phyloP scores from a whole-genome alignment of 768 basidiomycete genomes.

The Boletellus ananiceps region DNA sequence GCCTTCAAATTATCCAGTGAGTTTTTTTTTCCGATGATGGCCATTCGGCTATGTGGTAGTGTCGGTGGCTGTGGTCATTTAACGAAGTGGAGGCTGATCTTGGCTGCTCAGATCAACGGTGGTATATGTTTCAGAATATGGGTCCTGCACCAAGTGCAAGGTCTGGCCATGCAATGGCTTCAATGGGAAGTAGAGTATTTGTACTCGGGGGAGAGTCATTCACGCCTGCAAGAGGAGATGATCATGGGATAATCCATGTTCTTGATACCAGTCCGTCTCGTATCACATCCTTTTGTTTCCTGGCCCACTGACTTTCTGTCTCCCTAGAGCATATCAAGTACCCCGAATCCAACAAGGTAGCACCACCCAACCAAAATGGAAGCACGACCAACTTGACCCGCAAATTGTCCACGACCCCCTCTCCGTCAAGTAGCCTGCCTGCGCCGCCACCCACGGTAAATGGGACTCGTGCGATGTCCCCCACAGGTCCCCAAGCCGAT shows the following conservation, averaged over 20 bases:
- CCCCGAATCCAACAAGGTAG: conserved; percentile 54
- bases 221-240: conserved; percentile 66
- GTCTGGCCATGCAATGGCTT: conserved; percentile 98
- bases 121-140: conserved; percentile 99
- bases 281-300: background rate
- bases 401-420: conserved; percentile 44
- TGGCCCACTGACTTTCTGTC: conserved; percentile 3
- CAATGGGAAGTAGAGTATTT: conserved; percentile 81
- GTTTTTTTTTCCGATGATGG: conserved; percentile 30
- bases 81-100: conserved; percentile 8
- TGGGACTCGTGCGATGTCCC: conserved; percentile 61
- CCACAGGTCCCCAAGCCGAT: conserved; percentile 45
- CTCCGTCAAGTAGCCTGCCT: conserved; percentile 25
- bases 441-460: conserved; percentile 27
- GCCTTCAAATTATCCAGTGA: conserved; percentile 96
- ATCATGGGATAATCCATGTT: conserved; percentile 79
- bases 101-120: conserved; percentile 71
- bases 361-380: conserved; percentile 32
- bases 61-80: background rate
- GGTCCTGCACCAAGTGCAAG: conserved; percentile 90
- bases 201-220: conserved; percentile 95
- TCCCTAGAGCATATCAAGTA: conserved; percentile 86
- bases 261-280: conserved; percentile 84
- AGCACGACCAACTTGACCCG: conserved; percentile 35
- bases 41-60: background rate